phyloP scores from a whole-genome alignment of 2,329 filamentous ascomycete genomes.

The Cordyceps cicadae region DNA sequence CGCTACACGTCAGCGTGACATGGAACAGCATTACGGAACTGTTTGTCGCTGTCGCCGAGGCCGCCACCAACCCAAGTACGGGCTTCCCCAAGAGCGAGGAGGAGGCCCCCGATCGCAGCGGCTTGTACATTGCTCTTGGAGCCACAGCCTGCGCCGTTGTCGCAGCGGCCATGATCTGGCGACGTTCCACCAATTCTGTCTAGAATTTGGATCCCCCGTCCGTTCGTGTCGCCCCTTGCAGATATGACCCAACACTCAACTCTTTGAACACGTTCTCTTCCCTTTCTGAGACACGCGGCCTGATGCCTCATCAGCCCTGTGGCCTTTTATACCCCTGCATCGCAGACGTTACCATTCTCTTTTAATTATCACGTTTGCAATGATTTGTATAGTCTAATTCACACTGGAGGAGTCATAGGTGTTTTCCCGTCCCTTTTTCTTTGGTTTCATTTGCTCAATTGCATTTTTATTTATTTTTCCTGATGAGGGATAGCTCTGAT shows the following conservation, averaged over 20 bases:
- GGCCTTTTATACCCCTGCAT: neutral
- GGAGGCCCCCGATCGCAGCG: constrained; percentile 72
- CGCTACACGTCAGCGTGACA: constrained; percentile 87
- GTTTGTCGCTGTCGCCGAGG: constrained; percentile 85
- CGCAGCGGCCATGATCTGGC: constrained; percentile 59
- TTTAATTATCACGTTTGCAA: constrained; percentile 11
- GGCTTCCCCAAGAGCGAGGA: constrained; percentile 88
- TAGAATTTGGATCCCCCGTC: constrained; percentile 14
- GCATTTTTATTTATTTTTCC: neutral
- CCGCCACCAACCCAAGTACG: constrained; percentile 78
- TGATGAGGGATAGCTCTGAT: neutral
- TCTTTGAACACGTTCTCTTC: neutral
- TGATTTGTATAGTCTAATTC: constrained; percentile 6
- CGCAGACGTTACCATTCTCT: constrained; percentile 6
- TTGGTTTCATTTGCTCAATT: neutral
- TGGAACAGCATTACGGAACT: constrained; percentile 93
- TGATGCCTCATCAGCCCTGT: neutral
- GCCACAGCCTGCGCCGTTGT: constrained; percentile 58
- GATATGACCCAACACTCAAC: constrained; percentile 4
- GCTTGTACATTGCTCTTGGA: constrained; percentile 76
- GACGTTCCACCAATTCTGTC: constrained; percentile 43
- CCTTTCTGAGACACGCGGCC: neutral
- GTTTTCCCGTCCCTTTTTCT: neutral
- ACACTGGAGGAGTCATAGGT: constrained; percentile 7
- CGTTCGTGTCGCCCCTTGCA: neutral